These are phyloP conservation scores for Lipomyces starkeyi DNA, from an alignment of 805 yeast species.

Conservation along the genomic window DNA sequence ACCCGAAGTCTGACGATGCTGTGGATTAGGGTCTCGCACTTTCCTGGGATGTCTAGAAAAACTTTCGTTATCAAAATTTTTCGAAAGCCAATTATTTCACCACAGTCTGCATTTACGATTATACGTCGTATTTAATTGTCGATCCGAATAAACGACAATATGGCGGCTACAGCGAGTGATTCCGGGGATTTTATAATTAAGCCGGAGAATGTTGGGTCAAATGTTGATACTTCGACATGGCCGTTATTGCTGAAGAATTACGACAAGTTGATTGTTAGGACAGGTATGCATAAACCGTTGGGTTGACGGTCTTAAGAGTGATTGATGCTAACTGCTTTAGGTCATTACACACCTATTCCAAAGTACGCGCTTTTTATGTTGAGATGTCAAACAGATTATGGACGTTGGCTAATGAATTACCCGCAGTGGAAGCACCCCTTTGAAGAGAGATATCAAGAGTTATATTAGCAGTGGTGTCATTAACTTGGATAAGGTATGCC, in stretches of 20 bases:
- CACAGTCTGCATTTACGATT: not conserved
- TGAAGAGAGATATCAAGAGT: slow-evolving; percentile 88
- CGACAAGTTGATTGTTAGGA: slow-evolving; percentile 91
- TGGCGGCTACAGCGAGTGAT: slow-evolving; percentile 8
- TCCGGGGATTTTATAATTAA: slow-evolving; percentile 24
- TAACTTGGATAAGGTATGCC: slow-evolving; percentile 77
- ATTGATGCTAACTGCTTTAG: slow-evolving; percentile 14
- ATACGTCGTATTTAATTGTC: not conserved
- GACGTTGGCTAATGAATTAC: not conserved
- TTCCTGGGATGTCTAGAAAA: not conserved
- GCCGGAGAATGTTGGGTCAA: slow-evolving; percentile 48
- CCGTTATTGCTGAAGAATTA: slow-evolving; percentile 91
- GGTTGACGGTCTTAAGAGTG: not conserved
- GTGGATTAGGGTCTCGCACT: not conserved
- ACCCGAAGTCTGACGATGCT: not conserved
- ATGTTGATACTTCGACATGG: slow-evolving; percentile 92
- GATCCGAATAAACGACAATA: not conserved
- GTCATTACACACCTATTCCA: slow-evolving; percentile 76
- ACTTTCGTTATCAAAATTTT: not conserved
- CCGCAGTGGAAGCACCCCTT: slow-evolving; percentile 82
- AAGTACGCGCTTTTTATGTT: slow-evolving; percentile 14
- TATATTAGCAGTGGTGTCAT: slow-evolving; percentile 95
- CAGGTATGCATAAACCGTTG: slow-evolving; percentile 51
- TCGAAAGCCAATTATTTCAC: not conserved
- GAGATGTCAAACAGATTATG: not conserved